Percentiles rank a stretch among this genome's conserved stretches.
phyloP scores from a whole-genome alignment of 495 filamentous ascomycete species.

The Neurospora tetraspora region DNA sequence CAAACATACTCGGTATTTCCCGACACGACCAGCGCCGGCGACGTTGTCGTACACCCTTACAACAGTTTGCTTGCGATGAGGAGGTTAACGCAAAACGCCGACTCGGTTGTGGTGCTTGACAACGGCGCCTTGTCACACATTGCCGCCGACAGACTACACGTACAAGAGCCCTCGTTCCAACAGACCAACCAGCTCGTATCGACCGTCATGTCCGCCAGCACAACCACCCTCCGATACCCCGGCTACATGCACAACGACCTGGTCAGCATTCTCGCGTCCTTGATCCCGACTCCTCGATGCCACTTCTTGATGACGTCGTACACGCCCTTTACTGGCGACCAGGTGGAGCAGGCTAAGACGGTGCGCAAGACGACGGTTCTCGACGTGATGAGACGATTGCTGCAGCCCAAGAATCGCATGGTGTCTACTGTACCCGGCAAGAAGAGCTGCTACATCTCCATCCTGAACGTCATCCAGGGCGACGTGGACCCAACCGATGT shows the following conservation, averaged over 20 bases:
- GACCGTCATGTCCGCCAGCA: slow-evolving; percentile 97
- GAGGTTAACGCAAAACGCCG: slow-evolving; percentile 86
- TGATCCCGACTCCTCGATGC: slow-evolving; percentile 91
- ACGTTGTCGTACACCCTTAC: slow-evolving; percentile 97
- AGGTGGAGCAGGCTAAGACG: slow-evolving; percentile 90
- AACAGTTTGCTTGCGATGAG: slow-evolving; percentile 92
- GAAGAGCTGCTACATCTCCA: slow-evolving; percentile 97
- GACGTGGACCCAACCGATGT: slow-evolving; percentile 96
- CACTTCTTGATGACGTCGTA: slow-evolving; percentile 98
- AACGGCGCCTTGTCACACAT: slow-evolving; percentile 92
- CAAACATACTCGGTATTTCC: slow-evolving; percentile 99
- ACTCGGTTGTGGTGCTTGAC: slow-evolving; percentile 96
- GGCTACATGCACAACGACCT: slow-evolving; percentile 99
- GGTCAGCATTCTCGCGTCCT: slow-evolving; percentile 87
- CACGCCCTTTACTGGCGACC: slow-evolving; percentile 92
- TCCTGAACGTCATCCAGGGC: slow-evolving; percentile 96
- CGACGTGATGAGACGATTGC: slow-evolving; percentile 89
- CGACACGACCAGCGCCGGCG: slow-evolving; percentile 68
- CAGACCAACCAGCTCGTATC: slow-evolving; percentile 97
- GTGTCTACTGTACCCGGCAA: slow-evolving; percentile 92
- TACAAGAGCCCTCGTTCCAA: slow-evolving; percentile 87
- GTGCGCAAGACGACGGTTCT: slow-evolving; percentile 96
- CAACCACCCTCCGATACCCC: slow-evolving; percentile 89
- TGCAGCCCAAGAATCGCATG: slow-evolving; percentile 99
- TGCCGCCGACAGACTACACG: slow-evolving; percentile 85